Conservation (phyloP, 2,329 filamentous ascomycete species). For the Rugonectria rugulosa region DNA sequence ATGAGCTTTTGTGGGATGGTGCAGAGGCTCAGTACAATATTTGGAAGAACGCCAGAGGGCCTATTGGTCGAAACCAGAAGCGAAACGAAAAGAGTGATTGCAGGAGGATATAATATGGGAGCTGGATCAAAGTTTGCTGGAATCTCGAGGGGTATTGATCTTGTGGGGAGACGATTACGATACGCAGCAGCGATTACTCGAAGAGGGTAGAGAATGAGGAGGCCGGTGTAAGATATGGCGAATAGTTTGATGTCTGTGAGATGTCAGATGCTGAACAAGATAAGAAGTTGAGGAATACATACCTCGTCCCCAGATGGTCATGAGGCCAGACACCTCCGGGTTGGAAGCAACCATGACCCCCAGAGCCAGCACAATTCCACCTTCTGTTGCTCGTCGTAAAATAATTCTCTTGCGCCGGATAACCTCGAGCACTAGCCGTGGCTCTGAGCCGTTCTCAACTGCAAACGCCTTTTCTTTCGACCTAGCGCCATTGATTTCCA, state of each 20-base stretch:
- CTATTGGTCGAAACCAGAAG: conserved; percentile 73
- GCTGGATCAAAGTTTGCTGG: conserved; percentile 89
- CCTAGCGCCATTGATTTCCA: conserved; percentile 51
- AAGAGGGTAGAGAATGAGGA: conserved; percentile 66
- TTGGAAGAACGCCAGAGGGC: conserved; percentile 72
- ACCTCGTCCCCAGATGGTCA: conserved; percentile 60
- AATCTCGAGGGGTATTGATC: conserved; percentile 57
- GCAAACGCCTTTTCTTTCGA: conserved; percentile 28
- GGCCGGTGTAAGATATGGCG: conserved; percentile 44
- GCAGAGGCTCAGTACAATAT: conserved; percentile 81
- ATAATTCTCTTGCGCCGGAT: conserved; percentile 58
- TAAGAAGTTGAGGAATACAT: conserved; percentile 20
- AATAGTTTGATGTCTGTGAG: conserved; percentile 53
- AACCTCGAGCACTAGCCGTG: conserved; percentile 33
- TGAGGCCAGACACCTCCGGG: conserved; percentile 52
- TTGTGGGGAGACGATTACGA: conserved; percentile 47
- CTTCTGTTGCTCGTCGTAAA: conserved; percentile 60
- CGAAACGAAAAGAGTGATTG: conserved; percentile 79
- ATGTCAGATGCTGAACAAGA: conserved; percentile 2
- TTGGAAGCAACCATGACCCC: conserved; percentile 58
- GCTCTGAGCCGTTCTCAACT: conserved; percentile 25
- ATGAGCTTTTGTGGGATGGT: conserved; percentile 78
- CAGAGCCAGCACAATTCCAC: conserved; percentile 58
- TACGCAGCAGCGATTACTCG: conserved; percentile 62
- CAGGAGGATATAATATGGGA: conserved; percentile 84